Evolutionary conservation across 2,329 filamentous ascomycete genomes (phyloP), one percentile per base, ranked within the genome.

Genomic region (Sporothrix euskadiensis): DNA sequence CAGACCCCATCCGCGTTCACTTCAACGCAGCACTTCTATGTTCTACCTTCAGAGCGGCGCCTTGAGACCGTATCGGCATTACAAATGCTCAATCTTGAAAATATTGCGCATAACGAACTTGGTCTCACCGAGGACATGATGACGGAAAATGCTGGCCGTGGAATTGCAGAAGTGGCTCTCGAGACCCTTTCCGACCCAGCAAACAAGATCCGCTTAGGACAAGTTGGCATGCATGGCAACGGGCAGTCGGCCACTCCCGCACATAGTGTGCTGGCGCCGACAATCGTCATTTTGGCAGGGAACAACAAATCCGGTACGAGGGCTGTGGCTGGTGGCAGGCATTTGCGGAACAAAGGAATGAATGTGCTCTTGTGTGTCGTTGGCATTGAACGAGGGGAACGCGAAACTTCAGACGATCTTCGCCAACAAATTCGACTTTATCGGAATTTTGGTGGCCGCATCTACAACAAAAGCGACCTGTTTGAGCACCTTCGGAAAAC

Each of bases 81-180:
- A 54, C 94, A 97, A 79, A 96, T 98, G 89, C 88, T 97, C 39
- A 95, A 96, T 75, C 88, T 98, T 0, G 96, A 98, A 82, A 94
- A 96, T 78, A 92, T 97, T 73, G 94, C 94, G 0, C 91, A 94
- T 74, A 91, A 93, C 57, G 94, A 98, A 77, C 89, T 97, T 73
- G 94, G 94, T 5, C 85, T 98, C 65, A 92, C 91, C 0, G 94
- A 97, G 80, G 93, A 96, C 71, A 91, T 98, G 81, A 93, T 98
- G 84, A 91, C 93, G 0, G 96, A 98, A 79, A 98, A 95, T 79
- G 92, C 94, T 1, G 95, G 93, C 22, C 89, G 95, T 35, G 93
- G 94, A 59, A 93, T 98, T 75, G 94, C 94, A 4, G 92, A 97
- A 82, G 91, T 94, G 39, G 91, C 93, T 0, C 85, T 97, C 71